Percentiles rank a stretch among this genome's conserved stretches.
Evolutionary conservation across 129 eudicot genomes (phyloP).

Genomic region (Pulicaria dysenterica): DNA sequence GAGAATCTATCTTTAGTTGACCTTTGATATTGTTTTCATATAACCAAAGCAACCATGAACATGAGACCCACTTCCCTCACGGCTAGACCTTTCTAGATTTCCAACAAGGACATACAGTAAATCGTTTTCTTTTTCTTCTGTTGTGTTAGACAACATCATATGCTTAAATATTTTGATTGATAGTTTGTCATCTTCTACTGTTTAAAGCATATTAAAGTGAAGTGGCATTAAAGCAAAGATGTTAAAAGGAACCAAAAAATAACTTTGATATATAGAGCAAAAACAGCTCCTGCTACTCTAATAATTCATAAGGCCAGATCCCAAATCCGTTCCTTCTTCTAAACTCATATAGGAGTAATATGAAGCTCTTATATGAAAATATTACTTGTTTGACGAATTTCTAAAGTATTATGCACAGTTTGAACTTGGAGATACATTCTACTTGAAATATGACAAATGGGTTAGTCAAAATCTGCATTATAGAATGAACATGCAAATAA

Average conservation of each 20-base stretch:
- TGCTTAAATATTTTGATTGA: background rate
- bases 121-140: conserved; percentile 5
- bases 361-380: background rate
- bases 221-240: background rate
- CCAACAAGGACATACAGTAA: background rate
- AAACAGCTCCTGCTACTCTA: conserved; percentile 12
- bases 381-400: background rate
- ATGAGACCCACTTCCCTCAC: conserved; percentile 15
- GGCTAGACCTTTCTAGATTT: conserved; percentile 10
- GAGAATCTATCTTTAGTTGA: background rate
- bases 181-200: background rate
- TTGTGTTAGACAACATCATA: background rate
- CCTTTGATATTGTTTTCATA: conserved; percentile 8
- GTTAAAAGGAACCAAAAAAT: background rate
- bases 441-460: background rate
- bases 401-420: background rate
- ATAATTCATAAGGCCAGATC: background rate
- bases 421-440: conserved; percentile 2
- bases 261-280: background rate
- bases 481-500: background rate
- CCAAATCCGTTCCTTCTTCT: conserved; percentile 3
- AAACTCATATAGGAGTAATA: background rate
- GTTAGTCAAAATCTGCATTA: background rate
- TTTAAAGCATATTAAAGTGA: background rate
- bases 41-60: conserved; percentile 10